Conservation (phyloP, 345 rosid genomes). For the Angophora floribunda region DNA sequence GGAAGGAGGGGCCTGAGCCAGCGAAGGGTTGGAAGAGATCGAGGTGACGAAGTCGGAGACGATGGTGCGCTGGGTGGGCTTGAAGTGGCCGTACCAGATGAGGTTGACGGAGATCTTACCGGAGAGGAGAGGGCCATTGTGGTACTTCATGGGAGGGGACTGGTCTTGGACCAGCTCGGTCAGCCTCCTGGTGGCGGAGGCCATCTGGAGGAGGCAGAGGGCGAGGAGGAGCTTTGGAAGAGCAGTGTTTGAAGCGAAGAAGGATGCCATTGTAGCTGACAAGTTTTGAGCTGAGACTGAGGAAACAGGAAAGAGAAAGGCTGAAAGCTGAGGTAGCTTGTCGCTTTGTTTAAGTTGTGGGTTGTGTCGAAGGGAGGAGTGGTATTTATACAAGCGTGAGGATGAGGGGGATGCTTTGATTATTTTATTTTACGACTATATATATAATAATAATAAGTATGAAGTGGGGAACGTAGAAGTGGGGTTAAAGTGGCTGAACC, state of each 20-base stretch:
- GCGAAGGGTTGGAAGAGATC: conserved; percentile 10
- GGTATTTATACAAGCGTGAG: not conserved
- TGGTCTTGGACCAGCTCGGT: conserved; percentile 19
- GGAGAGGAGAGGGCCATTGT: conserved; percentile 61
- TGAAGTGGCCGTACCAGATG: conserved; percentile 78
- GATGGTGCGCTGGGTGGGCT: conserved; percentile 52
- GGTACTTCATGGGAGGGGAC: conserved; percentile 33
- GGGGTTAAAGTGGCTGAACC: not conserved
- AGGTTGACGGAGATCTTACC: conserved; percentile 63
- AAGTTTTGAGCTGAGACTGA: not conserved
- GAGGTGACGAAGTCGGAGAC: conserved; percentile 56
- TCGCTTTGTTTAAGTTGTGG: not conserved
- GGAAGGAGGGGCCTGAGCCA: conserved; percentile 27
- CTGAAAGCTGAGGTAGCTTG: not conserved
- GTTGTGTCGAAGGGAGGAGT: not conserved
- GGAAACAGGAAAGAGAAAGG: not conserved
- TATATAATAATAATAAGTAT: not conserved
- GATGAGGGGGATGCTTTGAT: not conserved
- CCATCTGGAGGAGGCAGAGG: conserved; percentile 1
- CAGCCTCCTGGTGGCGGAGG: conserved; percentile 14
- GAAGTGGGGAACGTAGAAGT: not conserved
- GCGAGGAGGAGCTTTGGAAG: not conserved
- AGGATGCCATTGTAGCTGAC: not conserved
- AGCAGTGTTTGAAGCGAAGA: not conserved
- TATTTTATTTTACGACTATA: not conserved